Evolutionary conservation across 2,329 filamentous ascomycete species (phyloP).

Genomic region (Penicillium aurantiogriseum): DNA sequence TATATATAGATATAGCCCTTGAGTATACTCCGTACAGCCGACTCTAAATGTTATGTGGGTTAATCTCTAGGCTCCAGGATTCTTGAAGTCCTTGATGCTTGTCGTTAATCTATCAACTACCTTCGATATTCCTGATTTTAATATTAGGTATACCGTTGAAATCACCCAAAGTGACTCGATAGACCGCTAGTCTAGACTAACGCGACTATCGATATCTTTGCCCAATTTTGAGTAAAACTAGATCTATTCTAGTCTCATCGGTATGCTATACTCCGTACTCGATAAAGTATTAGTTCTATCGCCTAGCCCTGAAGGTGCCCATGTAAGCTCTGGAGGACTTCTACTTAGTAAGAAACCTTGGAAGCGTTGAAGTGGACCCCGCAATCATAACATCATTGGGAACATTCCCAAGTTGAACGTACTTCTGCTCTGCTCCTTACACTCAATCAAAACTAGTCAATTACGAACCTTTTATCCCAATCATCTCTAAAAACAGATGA

Average conservation of each 20-base stretch:
- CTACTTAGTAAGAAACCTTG: constrained; percentile 1
- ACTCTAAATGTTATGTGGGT: neutral
- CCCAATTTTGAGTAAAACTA: neutral
- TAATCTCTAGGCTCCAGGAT: constrained; percentile 12
- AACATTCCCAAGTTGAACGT: neutral
- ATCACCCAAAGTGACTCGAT: neutral
- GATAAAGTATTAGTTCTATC: neutral
- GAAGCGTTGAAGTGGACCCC: constrained; percentile 4
- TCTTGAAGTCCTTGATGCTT: neutral
- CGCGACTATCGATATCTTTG: neutral
- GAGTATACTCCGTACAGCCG: neutral
- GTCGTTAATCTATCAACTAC: neutral
- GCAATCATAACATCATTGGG: constrained; percentile 6
- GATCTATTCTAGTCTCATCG: neutral
- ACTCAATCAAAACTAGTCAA: neutral
- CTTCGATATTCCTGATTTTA: neutral
- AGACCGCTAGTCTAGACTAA: neutral
- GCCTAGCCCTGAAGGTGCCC: neutral
- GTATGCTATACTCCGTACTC: neutral
- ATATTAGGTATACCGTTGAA: neutral
- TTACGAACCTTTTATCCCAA: neutral
- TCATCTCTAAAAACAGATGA: constrained; percentile 13
- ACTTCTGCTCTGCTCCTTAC: neutral
- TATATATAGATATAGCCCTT: constrained; percentile 9
- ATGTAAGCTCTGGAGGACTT: neutral